Conservation (phyloP, 2,329 filamentous ascomycete species). For the Mycosphaerella arachidis region DNA sequence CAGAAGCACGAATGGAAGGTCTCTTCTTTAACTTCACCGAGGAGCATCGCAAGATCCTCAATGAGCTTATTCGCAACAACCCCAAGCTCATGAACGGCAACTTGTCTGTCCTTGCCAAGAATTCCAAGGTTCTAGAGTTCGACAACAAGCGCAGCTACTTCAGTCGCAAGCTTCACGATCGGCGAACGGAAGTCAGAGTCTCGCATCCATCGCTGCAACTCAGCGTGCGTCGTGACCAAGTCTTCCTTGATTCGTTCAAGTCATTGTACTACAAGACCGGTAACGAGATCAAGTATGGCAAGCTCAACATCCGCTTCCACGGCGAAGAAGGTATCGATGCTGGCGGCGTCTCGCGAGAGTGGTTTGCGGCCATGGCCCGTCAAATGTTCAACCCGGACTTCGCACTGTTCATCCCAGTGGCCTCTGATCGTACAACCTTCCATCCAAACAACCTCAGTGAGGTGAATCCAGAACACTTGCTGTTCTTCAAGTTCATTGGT, state of each 20-base stretch:
- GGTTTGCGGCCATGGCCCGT: slow-evolving; percentile 95
- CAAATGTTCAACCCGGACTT: slow-evolving; percentile 99
- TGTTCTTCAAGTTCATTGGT: slow-evolving; percentile 99
- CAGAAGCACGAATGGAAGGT: slow-evolving; percentile 76
- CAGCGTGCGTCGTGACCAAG: slow-evolving; percentile 83
- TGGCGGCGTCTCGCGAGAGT: slow-evolving; percentile 94
- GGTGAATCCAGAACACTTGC: slow-evolving; percentile 90
- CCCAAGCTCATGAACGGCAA: slow-evolving; percentile 98
- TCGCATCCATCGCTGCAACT: slow-evolving; percentile 76
- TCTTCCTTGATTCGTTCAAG: slow-evolving; percentile 98
- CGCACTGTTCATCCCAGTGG: slow-evolving; percentile 91
- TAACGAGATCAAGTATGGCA: slow-evolving; percentile 98
- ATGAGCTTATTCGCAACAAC: slow-evolving; percentile 94
- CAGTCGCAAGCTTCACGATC: slow-evolving; percentile 81
- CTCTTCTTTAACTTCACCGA: slow-evolving; percentile 98
- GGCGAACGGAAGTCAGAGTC: slow-evolving; percentile 65
- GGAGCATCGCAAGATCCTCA: slow-evolving; percentile 94
- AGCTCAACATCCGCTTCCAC: slow-evolving; percentile 95
- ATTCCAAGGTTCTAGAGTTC: slow-evolving; percentile 97
- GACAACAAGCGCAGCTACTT: slow-evolving; percentile 99
- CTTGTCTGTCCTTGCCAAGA: slow-evolving; percentile 92
- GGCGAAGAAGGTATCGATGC: slow-evolving; percentile 97
- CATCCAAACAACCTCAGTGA: slow-evolving; percentile 92
- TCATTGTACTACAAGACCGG: slow-evolving; percentile 95
- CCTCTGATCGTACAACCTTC: slow-evolving; percentile 96